phyloP scores from a whole-genome alignment of 2,329 filamentous ascomycete species.

The Venturia effusa region DNA sequence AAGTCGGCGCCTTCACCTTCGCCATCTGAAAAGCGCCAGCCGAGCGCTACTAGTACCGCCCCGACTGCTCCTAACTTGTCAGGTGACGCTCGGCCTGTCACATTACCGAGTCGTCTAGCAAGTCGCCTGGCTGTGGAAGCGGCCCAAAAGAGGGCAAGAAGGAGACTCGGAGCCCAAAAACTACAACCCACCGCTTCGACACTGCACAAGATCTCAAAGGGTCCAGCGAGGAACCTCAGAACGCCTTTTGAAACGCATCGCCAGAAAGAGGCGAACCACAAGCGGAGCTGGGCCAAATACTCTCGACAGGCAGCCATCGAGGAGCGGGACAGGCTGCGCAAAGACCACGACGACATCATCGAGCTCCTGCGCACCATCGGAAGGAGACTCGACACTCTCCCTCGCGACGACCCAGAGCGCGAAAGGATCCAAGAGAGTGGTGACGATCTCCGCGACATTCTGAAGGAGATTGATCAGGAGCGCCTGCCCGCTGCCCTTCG shows the following conservation, averaged over 20 bases:
- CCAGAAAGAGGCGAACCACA: neutral
- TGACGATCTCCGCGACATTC: neutral
- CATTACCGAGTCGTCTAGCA: too few relatives aligned
- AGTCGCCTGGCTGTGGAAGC: too few relatives aligned
- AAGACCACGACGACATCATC: neutral
- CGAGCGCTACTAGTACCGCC: too few relatives aligned
- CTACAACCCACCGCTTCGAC: too few relatives aligned
- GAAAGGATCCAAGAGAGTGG: neutral
- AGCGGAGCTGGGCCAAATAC: neutral
- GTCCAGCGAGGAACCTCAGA: neutral
- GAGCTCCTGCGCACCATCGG: neutral
- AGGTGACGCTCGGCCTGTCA: too few relatives aligned
- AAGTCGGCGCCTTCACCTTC: too few relatives aligned
- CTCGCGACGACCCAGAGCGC: neutral
- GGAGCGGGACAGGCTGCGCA: neutral
- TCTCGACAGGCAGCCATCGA: neutral
- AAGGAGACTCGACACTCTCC: too few relatives aligned
- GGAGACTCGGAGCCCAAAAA: too few relatives aligned
- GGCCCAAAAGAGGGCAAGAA: too few relatives aligned
- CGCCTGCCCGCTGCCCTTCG: neutral
- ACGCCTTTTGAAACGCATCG: neutral
- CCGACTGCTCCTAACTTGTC: too few relatives aligned
- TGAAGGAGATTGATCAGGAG: neutral
- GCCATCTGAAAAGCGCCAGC: too few relatives aligned
- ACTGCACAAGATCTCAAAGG: neutral